Conservation (phyloP, 108 stramenopile genomes). For the Nannochloropsis oceanica region DNA sequence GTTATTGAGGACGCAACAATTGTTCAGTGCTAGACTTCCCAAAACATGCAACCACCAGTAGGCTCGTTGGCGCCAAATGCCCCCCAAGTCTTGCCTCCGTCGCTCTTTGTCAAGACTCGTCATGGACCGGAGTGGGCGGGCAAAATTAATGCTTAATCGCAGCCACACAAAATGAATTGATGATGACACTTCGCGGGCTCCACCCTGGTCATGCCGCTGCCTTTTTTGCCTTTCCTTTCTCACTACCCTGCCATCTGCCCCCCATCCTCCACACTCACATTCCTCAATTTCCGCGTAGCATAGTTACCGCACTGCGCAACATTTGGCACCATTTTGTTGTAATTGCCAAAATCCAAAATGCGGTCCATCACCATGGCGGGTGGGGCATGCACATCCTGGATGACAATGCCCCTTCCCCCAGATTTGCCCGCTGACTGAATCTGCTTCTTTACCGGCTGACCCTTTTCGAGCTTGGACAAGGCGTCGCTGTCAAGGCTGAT, state of each 20-base stretch:
- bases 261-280: conserved; percentile 8
- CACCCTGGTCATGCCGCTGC: no score
- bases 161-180: no score
- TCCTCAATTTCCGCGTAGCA: conserved; percentile 7
- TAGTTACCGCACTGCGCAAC: conserved; percentile 27
- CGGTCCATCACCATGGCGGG: conserved; percentile 30
- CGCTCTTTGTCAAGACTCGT: no score
- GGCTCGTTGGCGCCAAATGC: no score
- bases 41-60: no score
- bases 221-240: background rate
- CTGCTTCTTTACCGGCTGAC: background rate
- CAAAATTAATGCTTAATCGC: no score
- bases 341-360: conserved; percentile 28
- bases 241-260: background rate
- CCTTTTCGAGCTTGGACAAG: background rate
- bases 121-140: no score
- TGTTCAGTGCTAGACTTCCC: no score
- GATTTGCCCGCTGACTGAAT: background rate
- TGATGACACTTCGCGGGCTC: no score
- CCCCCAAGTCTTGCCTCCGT: no score
- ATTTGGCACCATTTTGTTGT: conserved; percentile 31
- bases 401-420: conserved; percentile 9
- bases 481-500: background rate
- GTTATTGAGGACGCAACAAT: background rate
- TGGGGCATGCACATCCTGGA: conserved; percentile 32